phyloP scores from a whole-genome alignment of 2,329 filamentous ascomycete genomes.

The Ilyonectria sp. region DNA sequence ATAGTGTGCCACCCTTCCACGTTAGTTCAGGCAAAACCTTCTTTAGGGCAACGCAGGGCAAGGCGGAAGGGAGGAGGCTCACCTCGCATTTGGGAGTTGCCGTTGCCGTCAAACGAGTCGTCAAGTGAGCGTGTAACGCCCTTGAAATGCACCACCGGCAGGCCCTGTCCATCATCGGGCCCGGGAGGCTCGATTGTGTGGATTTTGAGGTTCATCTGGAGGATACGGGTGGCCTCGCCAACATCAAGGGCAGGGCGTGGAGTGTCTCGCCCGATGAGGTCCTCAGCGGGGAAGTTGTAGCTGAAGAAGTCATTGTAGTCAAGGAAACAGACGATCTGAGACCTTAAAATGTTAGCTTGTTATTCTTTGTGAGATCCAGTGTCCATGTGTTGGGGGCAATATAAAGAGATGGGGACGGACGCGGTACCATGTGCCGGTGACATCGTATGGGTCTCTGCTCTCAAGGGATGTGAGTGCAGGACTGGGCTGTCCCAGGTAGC shows the following conservation, averaged over 20 bases:
- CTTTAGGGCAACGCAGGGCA: background rate
- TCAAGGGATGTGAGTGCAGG: slow-evolving; percentile 62
- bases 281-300: slow-evolving; percentile 76
- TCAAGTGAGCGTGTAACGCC: slow-evolving; percentile 76
- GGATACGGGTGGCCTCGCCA: slow-evolving; percentile 79
- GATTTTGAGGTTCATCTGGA: slow-evolving; percentile 77
- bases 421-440: slow-evolving; percentile 80
- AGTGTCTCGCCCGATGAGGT: slow-evolving; percentile 57
- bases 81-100: slow-evolving; percentile 77
- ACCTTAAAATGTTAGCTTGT: slow-evolving; percentile 38
- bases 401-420: slow-evolving; percentile 56
- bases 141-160: slow-evolving; percentile 78
- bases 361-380: background rate
- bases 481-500: slow-evolving; percentile 59
- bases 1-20: slow-evolving; percentile 44
- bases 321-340: slow-evolving; percentile 63
- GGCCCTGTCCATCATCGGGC: slow-evolving; percentile 68
- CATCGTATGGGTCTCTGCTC: slow-evolving; percentile 76
- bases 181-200: slow-evolving; percentile 73
- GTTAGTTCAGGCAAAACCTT: slow-evolving; percentile 36
- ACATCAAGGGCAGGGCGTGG: slow-evolving; percentile 70
- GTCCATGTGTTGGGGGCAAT: background rate
- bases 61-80: slow-evolving; percentile 44
- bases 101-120: slow-evolving; percentile 77
- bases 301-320: slow-evolving; percentile 81